Evolutionary conservation across 2,329 filamentous ascomycete genomes (phyloP).

Genomic region (Biscogniauxia sp.): DNA sequence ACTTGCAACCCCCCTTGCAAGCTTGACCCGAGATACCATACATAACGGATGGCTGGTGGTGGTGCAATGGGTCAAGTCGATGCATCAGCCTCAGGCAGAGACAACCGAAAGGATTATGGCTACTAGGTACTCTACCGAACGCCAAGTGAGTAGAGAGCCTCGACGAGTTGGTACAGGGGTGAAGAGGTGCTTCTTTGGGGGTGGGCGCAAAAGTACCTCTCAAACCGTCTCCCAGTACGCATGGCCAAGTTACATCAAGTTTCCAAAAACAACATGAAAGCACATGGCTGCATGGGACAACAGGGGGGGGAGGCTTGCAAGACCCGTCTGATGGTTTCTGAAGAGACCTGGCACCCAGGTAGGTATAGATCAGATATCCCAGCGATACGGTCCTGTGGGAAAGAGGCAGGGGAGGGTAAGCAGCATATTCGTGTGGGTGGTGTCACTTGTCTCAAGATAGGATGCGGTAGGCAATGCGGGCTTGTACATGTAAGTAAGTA

Average conservation of each 20-base stretch:
- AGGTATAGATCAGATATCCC: neutral
- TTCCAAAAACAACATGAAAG: neutral
- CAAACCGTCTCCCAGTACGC: neutral
- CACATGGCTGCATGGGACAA: neutral
- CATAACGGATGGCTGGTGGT: slow-evolving; percentile 7
- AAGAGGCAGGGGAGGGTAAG: neutral
- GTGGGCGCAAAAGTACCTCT: neutral
- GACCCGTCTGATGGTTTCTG: neutral
- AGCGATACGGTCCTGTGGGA: neutral
- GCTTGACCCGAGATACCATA: neutral
- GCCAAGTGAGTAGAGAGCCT: neutral
- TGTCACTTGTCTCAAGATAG: neutral
- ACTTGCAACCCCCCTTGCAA: neutral
- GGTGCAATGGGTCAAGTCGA: neutral
- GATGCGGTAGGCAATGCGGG: neutral
- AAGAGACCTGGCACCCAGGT: neutral
- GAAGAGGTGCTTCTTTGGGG: neutral
- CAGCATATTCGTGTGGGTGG: neutral
- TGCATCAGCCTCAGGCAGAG: neutral
- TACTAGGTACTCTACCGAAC: neutral
- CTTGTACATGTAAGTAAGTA: too few relatives aligned
- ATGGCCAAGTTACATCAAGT: neutral
- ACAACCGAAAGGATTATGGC: neutral
- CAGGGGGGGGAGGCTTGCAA: neutral
- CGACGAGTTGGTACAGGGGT: neutral